Base-by-base conservation (phyloP, 2,329 filamentous ascomycete species). In the Talaromyces sp. region DNA sequence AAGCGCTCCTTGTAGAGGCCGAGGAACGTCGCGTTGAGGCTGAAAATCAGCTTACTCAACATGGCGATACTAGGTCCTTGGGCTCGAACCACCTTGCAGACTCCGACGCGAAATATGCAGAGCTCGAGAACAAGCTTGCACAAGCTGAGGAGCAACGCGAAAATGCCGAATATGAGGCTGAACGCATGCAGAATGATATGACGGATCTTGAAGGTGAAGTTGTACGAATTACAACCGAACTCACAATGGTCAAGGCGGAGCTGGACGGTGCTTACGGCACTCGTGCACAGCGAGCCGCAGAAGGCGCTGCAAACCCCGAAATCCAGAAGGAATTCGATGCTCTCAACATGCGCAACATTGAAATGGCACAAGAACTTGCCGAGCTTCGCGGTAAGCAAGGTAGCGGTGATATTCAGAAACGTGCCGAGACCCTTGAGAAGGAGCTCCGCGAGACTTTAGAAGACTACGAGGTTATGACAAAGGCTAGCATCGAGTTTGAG, bases 191-290 rank as follows among this genome's bases (percentile, higher is more conserved):
- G 51, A 67, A 70, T n/a, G 80, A 83, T 59, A 70, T 81, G 64
- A 70, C 76, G 6, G 72, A 75, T 6, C 74, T 88, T 33, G 86
- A 88, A 66, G 77, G 81, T 50, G 83, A 88, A 64, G 78, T 88
- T 46, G 85, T 87, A 3, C 79, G 83, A 47, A 76, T 87, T 5
- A 86, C 85, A 32, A 89, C 86, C 2, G 87, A 97, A 76, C 82
- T 97, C 37, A 95, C 93, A n/a, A 87, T 97, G 61, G 91, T 89
- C 22, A 85, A 86, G 66, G 90, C 92, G 48, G 93, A 97, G 71
- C 89, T 97, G 22, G 94, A 96, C 64, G 91, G 91, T 57, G 95
- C 96, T 68, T 97, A 97, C 68, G 94, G 94, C 36, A 83, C 81
- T n/a, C 80, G 86, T 47, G 82, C 85, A 9, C 80, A 89, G 67